phyloP scores from a whole-genome alignment of 2,329 filamentous ascomycete genomes.

The Monosporascus sp. region DNA sequence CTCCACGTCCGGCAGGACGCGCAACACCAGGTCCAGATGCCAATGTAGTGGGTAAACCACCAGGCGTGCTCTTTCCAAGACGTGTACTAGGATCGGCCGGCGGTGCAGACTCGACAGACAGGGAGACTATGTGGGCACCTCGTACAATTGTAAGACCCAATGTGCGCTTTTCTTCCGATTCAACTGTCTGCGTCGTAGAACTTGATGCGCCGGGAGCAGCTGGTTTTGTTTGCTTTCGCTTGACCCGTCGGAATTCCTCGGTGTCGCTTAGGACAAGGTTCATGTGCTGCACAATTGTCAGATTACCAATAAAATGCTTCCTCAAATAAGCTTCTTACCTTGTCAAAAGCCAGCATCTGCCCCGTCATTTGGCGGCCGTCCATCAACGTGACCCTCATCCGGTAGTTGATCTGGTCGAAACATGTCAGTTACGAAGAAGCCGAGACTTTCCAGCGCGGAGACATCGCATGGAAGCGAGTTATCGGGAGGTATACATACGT shows the following conservation, averaged over 20 bases:
- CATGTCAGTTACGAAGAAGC: conserved; percentile 15
- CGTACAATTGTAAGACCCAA: conserved; percentile 91
- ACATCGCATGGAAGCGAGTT: conserved; percentile 2
- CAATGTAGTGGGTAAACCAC: conserved; percentile 65
- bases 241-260: conserved; percentile 91
- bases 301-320: neutral
- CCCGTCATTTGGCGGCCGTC: conserved; percentile 96
- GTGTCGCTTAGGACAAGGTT: conserved; percentile 98
- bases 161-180: conserved; percentile 96
- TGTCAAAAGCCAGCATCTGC: conserved; percentile 98
- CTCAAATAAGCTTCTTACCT: conserved; percentile 48
- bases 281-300: conserved; percentile 68
- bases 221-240: conserved; percentile 74
- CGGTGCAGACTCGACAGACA: conserved; percentile 92
- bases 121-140: conserved; percentile 88
- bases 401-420: conserved; percentile 89
- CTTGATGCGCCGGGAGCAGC: conserved; percentile 59
- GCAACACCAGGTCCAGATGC: conserved; percentile 83
- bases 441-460: neutral
- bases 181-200: conserved; percentile 60
- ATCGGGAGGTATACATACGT: conserved; percentile 50
- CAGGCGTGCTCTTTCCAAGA: conserved; percentile 70
- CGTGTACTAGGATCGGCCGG: conserved; percentile 88
- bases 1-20: conserved; percentile 82
- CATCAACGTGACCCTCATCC: conserved; percentile 93